A percentile compares a stretch with the other conserved stretches of the same genome.
phyloP scores from a whole-genome alignment of 2,329 filamentous ascomycete genomes.

The Alternaria sp. region DNA sequence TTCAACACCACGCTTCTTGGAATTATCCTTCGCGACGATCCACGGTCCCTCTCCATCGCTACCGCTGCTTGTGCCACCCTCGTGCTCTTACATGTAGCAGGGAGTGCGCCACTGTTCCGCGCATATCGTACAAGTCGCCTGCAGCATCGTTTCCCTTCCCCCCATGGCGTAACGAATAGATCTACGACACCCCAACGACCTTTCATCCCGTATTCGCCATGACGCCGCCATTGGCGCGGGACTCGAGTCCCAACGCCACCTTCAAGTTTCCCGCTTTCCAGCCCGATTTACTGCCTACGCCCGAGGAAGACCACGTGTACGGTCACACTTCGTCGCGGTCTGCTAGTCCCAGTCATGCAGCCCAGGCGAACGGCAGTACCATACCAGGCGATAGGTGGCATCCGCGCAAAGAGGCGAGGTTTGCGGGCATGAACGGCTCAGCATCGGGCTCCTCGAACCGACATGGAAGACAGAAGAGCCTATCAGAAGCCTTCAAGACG shows the following conservation, averaged over 20 bases:
- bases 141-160: conserved; percentile 20
- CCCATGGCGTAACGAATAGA: conserved; percentile 45
- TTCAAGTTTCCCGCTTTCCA: conserved; percentile 59
- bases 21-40: conserved; percentile 12
- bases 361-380: conserved; percentile 40
- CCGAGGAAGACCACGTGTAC: conserved; percentile 47
- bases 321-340: conserved; percentile 47
- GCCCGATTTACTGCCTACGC: conserved; percentile 52
- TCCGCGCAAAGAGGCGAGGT: conserved; percentile 63
- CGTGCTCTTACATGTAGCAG: conserved; percentile 1
- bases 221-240: conserved; percentile 41
- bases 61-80: conserved; percentile 9
- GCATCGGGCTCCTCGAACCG: conserved; percentile 45
- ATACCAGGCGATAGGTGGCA: conserved; percentile 66
- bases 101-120: conserved; percentile 11
- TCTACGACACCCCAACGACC: conserved; percentile 25
- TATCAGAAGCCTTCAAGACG: conserved; percentile 84
- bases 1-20: conserved; percentile 24
- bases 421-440: conserved; percentile 55
- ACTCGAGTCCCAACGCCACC: conserved; percentile 46
- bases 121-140: neutral
- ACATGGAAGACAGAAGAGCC: conserved; percentile 81
- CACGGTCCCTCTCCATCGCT: conserved; percentile 6
- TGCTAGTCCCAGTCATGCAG: conserved; percentile 40
- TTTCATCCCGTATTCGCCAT: conserved; percentile 35